phyloP scores from a whole-genome alignment of 768 basidiomycete genomes.

The Leccinum longicurvipes region DNA sequence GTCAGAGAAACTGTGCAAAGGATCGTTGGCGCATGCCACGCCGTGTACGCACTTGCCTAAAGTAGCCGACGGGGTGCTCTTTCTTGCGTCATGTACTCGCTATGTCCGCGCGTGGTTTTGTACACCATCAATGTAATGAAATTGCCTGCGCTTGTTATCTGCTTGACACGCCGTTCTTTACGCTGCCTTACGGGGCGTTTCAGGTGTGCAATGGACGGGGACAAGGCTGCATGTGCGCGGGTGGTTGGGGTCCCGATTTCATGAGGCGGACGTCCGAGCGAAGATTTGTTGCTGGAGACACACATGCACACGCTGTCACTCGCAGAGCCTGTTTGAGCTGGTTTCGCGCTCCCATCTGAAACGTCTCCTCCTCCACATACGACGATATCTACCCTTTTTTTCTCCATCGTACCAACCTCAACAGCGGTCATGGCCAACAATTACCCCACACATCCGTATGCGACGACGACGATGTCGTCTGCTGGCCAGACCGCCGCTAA shows the following conservation, averaged over 20 bases:
- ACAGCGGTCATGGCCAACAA: slow-evolving; percentile 26
- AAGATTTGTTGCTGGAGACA: background rate
- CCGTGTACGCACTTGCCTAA: background rate
- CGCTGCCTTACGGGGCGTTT: background rate
- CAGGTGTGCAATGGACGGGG: background rate
- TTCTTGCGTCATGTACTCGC: background rate
- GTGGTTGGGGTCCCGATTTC: slow-evolving; percentile 25
- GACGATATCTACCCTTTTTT: no score
- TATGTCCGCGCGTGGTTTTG: no score
- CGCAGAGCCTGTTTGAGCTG: slow-evolving; percentile 14
- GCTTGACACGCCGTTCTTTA: slow-evolving; percentile 2
- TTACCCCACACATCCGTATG: slow-evolving; percentile 28
- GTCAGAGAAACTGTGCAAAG: background rate
- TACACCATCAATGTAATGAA: background rate
- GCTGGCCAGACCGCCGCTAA: slow-evolving; percentile 6
- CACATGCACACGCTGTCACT: slow-evolving; percentile 19
- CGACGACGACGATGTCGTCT: slow-evolving; percentile 18
- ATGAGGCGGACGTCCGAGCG: background rate
- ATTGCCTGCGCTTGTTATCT: slow-evolving; percentile 1
- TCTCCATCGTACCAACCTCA: slow-evolving; percentile 1
- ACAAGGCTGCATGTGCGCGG: background rate
- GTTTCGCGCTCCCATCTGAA: slow-evolving; percentile 16
- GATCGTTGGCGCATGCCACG: background rate
- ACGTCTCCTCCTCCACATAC: slow-evolving; percentile 2
- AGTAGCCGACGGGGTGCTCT: background rate